Evolutionary conservation across 2,329 filamentous ascomycete species (phyloP).

Genomic region (Calonectria pauciramosa): DNA sequence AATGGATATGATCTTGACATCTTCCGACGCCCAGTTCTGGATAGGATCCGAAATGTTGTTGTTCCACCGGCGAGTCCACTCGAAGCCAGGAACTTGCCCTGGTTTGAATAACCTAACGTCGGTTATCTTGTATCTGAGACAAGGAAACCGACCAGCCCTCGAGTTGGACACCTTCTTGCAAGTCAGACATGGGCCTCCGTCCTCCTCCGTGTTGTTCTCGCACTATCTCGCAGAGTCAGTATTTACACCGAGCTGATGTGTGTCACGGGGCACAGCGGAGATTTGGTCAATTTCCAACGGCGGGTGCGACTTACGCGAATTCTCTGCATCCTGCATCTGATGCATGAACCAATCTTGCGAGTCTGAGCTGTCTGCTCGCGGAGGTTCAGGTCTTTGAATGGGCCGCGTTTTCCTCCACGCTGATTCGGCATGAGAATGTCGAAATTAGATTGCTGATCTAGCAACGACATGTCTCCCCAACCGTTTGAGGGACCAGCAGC

Average conservation of each 20-base stretch:
- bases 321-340: conserved; percentile 73
- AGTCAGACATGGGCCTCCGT: conserved; percentile 63
- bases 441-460: conserved; percentile 45
- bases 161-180: conserved; percentile 66
- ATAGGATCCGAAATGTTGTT: conserved; percentile 69
- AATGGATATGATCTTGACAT: conserved; percentile 64
- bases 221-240: conserved; percentile 57
- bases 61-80: conserved; percentile 72
- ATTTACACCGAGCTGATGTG: background rate
- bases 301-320: conserved; percentile 65
- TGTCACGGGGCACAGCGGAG: background rate
- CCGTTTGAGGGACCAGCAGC: conserved; percentile 25
- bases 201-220: conserved; percentile 62
- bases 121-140: conserved; percentile 72
- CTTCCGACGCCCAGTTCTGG: conserved; percentile 66
- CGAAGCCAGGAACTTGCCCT: conserved; percentile 68
- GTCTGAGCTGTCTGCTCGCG: conserved; percentile 70
- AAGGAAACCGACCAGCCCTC: conserved; percentile 68
- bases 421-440: conserved; percentile 49
- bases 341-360: conserved; percentile 70
- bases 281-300: background rate
- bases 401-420: conserved; percentile 59
- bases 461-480: conserved; percentile 35
- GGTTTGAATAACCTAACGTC: conserved; percentile 71
- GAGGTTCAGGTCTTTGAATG: conserved; percentile 66